phyloP scores from a whole-genome alignment of 345 rosid genomes.

The Xanthoceras sorbifolium region DNA sequence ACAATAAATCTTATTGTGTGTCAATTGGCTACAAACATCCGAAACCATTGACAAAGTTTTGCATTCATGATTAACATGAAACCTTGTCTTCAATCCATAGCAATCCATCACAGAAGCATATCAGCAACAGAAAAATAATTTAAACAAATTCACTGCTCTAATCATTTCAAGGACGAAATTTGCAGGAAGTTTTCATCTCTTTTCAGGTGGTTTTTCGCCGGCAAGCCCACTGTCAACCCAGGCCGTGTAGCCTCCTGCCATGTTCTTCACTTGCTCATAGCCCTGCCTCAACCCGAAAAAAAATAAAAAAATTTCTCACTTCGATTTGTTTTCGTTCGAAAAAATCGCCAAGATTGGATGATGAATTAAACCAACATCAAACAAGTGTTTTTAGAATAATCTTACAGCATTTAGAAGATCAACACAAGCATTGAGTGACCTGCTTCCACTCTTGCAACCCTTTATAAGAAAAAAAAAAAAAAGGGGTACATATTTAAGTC shows the following conservation, averaged over 20 bases:
- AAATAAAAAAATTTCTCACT: no score
- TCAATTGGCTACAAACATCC: neutral
- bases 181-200: slow-evolving; percentile 53
- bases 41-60: neutral
- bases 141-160: neutral
- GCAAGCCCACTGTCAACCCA: slow-evolving; percentile 53
- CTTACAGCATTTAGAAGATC: slow-evolving; percentile 48
- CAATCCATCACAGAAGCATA: neutral
- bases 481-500: neutral
- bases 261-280: slow-evolving; percentile 40
- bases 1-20: neutral
- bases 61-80: neutral
- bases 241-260: slow-evolving; percentile 56
- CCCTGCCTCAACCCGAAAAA: slow-evolving; percentile 39
- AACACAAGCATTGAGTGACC: slow-evolving; percentile 38
- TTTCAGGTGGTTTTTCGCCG: slow-evolving; percentile 37
- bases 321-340: no score
- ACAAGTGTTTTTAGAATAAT: slow-evolving; percentile 7
- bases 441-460: slow-evolving; percentile 43
- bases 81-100: neutral
- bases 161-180: slow-evolving; percentile 36
- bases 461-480: neutral
- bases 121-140: neutral
- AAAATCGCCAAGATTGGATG: no score
- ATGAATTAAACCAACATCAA: no score